Evolutionary conservation across 257 asterid genomes (phyloP).

Genomic region (Przewalskia tangutica): DNA sequence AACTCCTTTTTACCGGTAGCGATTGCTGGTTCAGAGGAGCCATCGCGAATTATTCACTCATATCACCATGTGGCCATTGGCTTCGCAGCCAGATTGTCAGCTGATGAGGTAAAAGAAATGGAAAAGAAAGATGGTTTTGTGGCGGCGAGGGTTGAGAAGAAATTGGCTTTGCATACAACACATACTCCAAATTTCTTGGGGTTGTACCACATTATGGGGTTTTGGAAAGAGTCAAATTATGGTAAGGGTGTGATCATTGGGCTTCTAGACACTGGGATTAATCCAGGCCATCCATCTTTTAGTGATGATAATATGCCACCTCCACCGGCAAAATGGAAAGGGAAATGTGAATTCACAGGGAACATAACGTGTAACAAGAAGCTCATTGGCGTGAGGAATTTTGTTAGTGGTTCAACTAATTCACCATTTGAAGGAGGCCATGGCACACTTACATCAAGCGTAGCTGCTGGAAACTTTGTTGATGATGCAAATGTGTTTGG

Average conservation of each 20-base stretch:
- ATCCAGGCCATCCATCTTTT: slow-evolving; percentile 18
- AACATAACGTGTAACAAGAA: slow-evolving; percentile 13
- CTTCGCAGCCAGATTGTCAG: slow-evolving; percentile 11
- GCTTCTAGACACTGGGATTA: slow-evolving; percentile 23
- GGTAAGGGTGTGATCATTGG: slow-evolving; percentile 24
- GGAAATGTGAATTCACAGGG: slow-evolving; percentile 12
- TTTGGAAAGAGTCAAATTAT: slow-evolving; percentile 16
- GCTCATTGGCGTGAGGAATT: slow-evolving; percentile 23
- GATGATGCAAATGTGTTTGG: slow-evolving; percentile 10
- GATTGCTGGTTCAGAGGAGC: not conserved
- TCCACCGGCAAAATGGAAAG: slow-evolving; percentile 24
- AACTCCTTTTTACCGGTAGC: not conserved
- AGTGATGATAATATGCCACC: slow-evolving; percentile 5
- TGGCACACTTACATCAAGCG: slow-evolving; percentile 19
- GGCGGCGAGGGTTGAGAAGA: not conserved
- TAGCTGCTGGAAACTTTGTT: slow-evolving; percentile 24
- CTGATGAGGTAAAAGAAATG: slow-evolving; percentile 12
- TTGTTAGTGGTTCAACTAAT: not conserved
- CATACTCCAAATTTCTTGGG: slow-evolving; percentile 14
- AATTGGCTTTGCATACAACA: slow-evolving; percentile 10
- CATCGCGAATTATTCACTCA: slow-evolving; percentile 6
- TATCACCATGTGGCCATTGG: slow-evolving; percentile 15
- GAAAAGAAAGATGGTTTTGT: slow-evolving; percentile 13
- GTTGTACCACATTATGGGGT: not conserved
- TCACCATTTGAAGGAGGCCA: slow-evolving; percentile 10